Evolutionary conservation across 495 filamentous ascomycete species (phyloP), one percentile per base, ranked within the genome.

Genomic region (Lindgomyces ingoldianus): DNA sequence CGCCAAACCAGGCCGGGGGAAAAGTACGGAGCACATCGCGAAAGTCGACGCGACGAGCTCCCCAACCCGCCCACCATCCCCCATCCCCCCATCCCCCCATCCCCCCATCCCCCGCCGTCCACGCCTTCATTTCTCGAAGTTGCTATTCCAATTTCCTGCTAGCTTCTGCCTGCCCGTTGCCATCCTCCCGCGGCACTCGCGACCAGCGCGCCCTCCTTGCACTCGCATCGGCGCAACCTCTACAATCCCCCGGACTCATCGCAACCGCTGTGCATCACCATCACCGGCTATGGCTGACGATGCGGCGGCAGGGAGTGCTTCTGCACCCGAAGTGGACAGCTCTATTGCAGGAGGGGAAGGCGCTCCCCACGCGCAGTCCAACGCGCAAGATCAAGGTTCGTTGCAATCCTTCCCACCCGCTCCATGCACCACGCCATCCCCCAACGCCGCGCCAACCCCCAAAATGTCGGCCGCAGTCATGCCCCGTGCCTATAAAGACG

Each of bases 361-460:
- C 19, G 57, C 57, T 22, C 16, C 42, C 30, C 57, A 50, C 19
- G 58, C 44, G 12, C 53, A 62, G 3, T 44, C 21, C 18, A 50
- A 62, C 21, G 29, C 41, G 14, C 22, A 8, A 3, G 62, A 65
- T 26, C 67, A 70, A 62, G 67, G 62, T 70, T 62, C 47, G 62
- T 57, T 59, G 22, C 21, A 44, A 21, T 30, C 26, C 19, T 49
- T 57, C 25, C 27, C 19, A 45, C 19, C 14, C 11, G 42, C 60
- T 24, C 47, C 4, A 21, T 29, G n/a, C 50, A 58, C 22, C 27
- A 59, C 62, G 19, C 18, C 49, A 27, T 39, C 22, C 11, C 18
- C 21, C 26, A 21, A 64, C 16, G 33, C 24, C 33, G 22, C 29
- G 19, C 10, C 29, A 11, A 27, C 22, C 14, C 49, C 24, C 6